Evolutionary conservation across 176 grass and related monocot species (phyloP).

Genomic region (Eremochloa ophiuroides): DNA sequence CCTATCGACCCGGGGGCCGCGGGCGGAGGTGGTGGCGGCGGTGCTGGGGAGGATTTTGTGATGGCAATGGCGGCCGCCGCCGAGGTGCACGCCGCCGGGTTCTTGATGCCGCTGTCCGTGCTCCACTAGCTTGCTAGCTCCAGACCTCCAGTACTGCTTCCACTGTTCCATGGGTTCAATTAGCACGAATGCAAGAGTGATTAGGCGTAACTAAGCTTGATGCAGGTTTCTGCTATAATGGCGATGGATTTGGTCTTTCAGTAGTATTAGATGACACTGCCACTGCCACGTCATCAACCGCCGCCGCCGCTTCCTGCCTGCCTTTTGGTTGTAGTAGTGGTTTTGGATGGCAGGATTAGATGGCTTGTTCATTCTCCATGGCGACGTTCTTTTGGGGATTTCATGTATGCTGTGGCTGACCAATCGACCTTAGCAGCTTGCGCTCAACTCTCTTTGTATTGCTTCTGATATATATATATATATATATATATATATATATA

Average conservation of each 20-base stretch:
- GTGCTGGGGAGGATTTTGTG: slow-evolving; percentile 22
- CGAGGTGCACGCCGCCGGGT: slow-evolving; percentile 39
- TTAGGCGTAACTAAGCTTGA: neutral
- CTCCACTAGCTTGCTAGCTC: slow-evolving; percentile 24
- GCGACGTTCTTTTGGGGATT: neutral
- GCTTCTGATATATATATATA: too few species aligned
- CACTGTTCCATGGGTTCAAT: neutral
- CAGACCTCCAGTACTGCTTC: neutral
- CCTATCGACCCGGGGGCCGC: neutral
- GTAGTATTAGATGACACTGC: too few species aligned
- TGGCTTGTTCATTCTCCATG: neutral
- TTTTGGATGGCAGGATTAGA: neutral
- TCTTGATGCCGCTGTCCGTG: slow-evolving; percentile 44
- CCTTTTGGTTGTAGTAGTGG: neutral
- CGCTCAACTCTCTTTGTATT: too few species aligned
- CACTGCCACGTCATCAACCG: neutral
- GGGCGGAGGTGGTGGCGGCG: neutral
- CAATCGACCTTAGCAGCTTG: too few species aligned
- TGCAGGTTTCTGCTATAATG: neutral
- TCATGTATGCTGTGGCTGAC: too few species aligned
- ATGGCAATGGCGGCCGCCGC: slow-evolving; percentile 36
- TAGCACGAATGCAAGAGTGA: neutral
- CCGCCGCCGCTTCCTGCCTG: neutral
- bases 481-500: too few species aligned
- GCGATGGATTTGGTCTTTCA: neutral